phyloP scores from a whole-genome alignment of 192 early-diverging fungal genomes.

The Backusella liffmaniae region DNA sequence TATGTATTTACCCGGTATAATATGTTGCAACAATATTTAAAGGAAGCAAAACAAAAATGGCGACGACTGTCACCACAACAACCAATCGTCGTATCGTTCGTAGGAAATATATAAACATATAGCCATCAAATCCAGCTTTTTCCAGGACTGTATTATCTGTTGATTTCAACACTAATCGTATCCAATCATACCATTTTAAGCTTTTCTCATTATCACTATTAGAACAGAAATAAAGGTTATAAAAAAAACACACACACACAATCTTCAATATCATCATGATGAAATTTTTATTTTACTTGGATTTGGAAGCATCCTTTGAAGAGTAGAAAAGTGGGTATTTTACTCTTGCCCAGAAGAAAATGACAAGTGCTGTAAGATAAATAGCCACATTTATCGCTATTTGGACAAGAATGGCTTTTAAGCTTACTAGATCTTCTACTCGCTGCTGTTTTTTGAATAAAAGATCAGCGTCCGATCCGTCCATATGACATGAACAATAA shows the following conservation, averaged over 20 bases:
- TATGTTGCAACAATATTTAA: constrained; percentile 53
- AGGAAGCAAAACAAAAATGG: constrained; percentile 60
- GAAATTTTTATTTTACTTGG: constrained; percentile 1
- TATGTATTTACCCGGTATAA: constrained; percentile 23
- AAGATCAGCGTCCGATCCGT: constrained; percentile 1
- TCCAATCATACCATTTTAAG: constrained; percentile 62
- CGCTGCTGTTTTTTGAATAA: constrained; percentile 26
- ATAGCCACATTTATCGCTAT: constrained; percentile 56
- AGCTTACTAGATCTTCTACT: constrained; percentile 19
- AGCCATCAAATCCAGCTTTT: constrained; percentile 69
- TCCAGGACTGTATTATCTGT: constrained; percentile 59
- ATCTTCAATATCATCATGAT: no score
- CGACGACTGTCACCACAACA: constrained; percentile 50
- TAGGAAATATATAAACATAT: constrained; percentile 66
- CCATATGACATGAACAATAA: constrained; percentile 6
- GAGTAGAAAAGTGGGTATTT: constrained; percentile 42
- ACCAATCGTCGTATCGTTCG: constrained; percentile 55
- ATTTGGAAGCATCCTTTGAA: constrained; percentile 25
- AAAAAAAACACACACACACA: not conserved
- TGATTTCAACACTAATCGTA: constrained; percentile 54
- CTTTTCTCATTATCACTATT: constrained; percentile 40
- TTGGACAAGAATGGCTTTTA: constrained; percentile 59
- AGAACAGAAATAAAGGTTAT: not conserved
- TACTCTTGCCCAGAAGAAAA: constrained; percentile 56
- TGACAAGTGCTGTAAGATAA: constrained; percentile 48